These are phyloP conservation scores for Coemansia sp. DNA, from an alignment of 192 early-diverging fungal species.

Conservation along the genomic window DNA sequence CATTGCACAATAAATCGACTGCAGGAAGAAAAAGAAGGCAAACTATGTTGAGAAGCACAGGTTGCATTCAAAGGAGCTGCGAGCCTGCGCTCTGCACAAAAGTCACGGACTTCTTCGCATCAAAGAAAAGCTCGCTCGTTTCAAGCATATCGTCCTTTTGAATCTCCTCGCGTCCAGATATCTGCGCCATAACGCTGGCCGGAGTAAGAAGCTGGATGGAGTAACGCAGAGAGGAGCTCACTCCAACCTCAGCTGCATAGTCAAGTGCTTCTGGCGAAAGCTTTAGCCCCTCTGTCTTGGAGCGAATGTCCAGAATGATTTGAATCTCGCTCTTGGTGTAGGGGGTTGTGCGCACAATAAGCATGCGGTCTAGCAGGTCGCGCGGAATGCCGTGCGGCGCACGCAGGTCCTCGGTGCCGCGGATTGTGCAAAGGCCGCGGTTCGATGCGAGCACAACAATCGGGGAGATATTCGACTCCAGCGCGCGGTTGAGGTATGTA, in stretches of 20 bases:
- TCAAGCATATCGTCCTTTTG: constrained; percentile 85
- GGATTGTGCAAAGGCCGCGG: constrained; percentile 85
- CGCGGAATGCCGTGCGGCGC: constrained; percentile 95
- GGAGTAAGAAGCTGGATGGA: constrained; percentile 95
- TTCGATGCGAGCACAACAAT: constrained; percentile 99
- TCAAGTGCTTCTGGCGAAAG: constrained; percentile 77
- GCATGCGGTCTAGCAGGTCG: constrained; percentile 92
- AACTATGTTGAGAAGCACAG: neutral
- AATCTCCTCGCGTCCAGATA: constrained; percentile 82
- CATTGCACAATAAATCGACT: neutral
- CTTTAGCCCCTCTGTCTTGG: constrained; percentile 83
- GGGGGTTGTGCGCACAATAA: constrained; percentile 94
- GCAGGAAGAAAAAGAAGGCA: neutral
- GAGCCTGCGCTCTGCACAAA: constrained; percentile 42
- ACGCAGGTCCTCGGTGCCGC: constrained; percentile 73
- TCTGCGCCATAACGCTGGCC: constrained; percentile 80
- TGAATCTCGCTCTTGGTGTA: constrained; percentile 90
- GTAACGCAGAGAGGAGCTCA: constrained; percentile 89
- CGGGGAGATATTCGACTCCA: constrained; percentile 92
- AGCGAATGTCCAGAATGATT: constrained; percentile 89
- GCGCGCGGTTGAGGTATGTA: constrained; percentile 96
- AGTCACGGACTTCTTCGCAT: constrained; percentile 51
- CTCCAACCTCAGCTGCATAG: constrained; percentile 79
- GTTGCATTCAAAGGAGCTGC: constrained; percentile 27
- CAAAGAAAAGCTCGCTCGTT: constrained; percentile 74